Conservation (phyloP, 306 rosid genomes). For the Carpinus fangiana region DNA sequence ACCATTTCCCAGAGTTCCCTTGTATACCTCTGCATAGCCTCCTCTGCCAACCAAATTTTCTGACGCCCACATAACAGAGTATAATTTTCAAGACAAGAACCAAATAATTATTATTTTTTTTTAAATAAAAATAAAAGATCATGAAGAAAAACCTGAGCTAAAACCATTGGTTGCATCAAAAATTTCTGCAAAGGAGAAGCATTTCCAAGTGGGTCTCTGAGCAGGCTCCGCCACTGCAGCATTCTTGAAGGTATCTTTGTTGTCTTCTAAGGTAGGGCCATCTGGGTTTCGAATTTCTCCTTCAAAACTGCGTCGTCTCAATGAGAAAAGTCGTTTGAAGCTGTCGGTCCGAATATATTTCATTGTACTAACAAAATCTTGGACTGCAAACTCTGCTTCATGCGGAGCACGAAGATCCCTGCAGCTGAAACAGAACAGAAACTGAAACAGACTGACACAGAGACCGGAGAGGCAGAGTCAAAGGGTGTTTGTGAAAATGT, state of each 20-base stretch:
- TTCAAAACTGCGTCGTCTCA: constrained; percentile 50
- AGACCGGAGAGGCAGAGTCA: constrained; percentile 29
- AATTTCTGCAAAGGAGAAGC: constrained; percentile 75
- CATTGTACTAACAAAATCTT: constrained; percentile 38
- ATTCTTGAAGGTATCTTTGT: constrained; percentile 18
- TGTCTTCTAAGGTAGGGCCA: constrained; percentile 32
- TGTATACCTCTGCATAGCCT: constrained; percentile 91
- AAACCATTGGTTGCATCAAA: constrained; percentile 78
- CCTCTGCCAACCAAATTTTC: constrained; percentile 90
- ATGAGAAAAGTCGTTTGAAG: constrained; percentile 76
- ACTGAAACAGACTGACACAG: neutral
- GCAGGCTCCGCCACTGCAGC: constrained; percentile 31
- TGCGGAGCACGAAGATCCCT: constrained; percentile 28
- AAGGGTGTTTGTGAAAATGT: constrained; percentile 20
- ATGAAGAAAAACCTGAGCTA: constrained; percentile 60
- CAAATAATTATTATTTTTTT: neutral
- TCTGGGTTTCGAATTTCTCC: constrained; percentile 35
- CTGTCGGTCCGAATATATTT: constrained; percentile 65
- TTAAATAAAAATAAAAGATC: too few relatives aligned
- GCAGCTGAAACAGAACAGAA: constrained; percentile 22
- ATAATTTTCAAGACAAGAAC: constrained; percentile 8
- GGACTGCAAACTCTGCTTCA: constrained; percentile 48
- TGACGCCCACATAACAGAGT: constrained; percentile 29
- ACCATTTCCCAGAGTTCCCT: constrained; percentile 57
- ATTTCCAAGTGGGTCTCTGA: constrained; percentile 82